Evolutionary conservation across 495 filamentous ascomycete species (phyloP).

Genomic region (Hamigera avellanea): DNA sequence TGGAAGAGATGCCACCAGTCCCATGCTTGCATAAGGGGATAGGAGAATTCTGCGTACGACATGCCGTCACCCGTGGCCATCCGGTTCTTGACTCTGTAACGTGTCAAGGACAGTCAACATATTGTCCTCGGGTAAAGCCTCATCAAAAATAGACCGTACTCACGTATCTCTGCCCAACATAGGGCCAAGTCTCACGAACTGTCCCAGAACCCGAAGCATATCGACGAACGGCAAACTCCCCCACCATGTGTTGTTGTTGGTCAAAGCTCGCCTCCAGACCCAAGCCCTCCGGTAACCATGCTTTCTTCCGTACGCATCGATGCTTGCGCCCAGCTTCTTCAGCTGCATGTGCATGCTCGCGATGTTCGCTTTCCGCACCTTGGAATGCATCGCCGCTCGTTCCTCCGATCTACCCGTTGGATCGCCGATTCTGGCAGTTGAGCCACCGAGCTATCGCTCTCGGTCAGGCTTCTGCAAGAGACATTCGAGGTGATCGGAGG

Average conservation of each 20-base stretch:
- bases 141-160: conserved; percentile 22
- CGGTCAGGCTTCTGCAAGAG: conserved; percentile 1
- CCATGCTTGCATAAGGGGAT: conserved; percentile 91
- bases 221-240: conserved; percentile 56
- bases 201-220: conserved; percentile 59
- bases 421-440: conserved; percentile 80
- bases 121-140: too few relatives aligned
- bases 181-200: conserved; percentile 59
- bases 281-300: conserved; percentile 50
- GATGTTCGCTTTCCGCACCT: conserved; percentile 55
- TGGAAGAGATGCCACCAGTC: conserved; percentile 84
- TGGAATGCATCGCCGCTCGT: conserved; percentile 43
- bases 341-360: conserved; percentile 70
- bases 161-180: conserved; percentile 88
- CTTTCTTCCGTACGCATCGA: conserved; percentile 46
- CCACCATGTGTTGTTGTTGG: conserved; percentile 77
- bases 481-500: too few relatives aligned
- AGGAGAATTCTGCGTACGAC: conserved; percentile 87
- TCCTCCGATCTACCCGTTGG: conserved; percentile 65
- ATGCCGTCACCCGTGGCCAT: conserved; percentile 76
- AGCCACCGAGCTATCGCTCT: conserved; percentile 54
- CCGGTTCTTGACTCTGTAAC: conserved; percentile 57
- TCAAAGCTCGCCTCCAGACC: conserved; percentile 51
- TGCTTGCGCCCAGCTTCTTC: conserved; percentile 62
- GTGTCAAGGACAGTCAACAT: too few relatives aligned